These are phyloP conservation scores for Fusarium sp. DNA, from an alignment of 2,329 filamentous ascomycete species.

Conservation along the genomic window DNA sequence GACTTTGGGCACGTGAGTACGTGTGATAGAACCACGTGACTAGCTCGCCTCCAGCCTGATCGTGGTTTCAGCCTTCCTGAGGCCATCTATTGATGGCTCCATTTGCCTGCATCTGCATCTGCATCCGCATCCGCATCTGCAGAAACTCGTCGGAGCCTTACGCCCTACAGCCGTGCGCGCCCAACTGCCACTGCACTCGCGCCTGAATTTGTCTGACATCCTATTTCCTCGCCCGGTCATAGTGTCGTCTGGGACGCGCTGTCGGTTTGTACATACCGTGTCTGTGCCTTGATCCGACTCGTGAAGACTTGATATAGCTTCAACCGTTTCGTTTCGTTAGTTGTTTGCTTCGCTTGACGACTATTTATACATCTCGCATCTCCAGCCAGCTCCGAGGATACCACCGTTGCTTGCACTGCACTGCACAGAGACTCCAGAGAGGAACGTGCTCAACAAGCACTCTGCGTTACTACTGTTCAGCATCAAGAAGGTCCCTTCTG, in stretches of 20 bases:
- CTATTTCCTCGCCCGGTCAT: slow-evolving; percentile 32
- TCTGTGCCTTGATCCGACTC: slow-evolving; percentile 39
- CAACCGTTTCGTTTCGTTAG: slow-evolving; percentile 31
- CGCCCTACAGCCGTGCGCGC: slow-evolving; percentile 41
- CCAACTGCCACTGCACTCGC: slow-evolving; percentile 41
- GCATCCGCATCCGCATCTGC: slow-evolving; percentile 27
- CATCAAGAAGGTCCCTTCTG: slow-evolving; percentile 30
- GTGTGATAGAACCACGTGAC: slow-evolving; percentile 28
- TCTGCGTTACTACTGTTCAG: slow-evolving; percentile 30
- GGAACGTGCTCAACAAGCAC: slow-evolving; percentile 15
- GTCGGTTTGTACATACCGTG: slow-evolving; percentile 40
- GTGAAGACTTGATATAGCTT: slow-evolving; percentile 37
- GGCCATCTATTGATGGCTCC: slow-evolving; percentile 34
- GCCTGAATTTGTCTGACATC: slow-evolving; percentile 38
- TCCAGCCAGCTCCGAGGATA: slow-evolving; percentile 11
- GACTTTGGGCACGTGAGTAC: neutral
- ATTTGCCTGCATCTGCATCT: slow-evolving; percentile 41
- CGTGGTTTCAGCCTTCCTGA: slow-evolving; percentile 40
- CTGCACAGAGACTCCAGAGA: slow-evolving; percentile 21
- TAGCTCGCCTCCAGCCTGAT: slow-evolving; percentile 30
- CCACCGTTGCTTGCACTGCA: slow-evolving; percentile 22
- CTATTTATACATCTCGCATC: slow-evolving; percentile 11
- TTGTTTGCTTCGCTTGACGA: slow-evolving; percentile 28
- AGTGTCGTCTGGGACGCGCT: slow-evolving; percentile 36
- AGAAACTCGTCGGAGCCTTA: slow-evolving; percentile 44